These are phyloP conservation scores for Pelargonium citronellum DNA, from an alignment of 441 rosid species.

Conservation along the genomic window DNA sequence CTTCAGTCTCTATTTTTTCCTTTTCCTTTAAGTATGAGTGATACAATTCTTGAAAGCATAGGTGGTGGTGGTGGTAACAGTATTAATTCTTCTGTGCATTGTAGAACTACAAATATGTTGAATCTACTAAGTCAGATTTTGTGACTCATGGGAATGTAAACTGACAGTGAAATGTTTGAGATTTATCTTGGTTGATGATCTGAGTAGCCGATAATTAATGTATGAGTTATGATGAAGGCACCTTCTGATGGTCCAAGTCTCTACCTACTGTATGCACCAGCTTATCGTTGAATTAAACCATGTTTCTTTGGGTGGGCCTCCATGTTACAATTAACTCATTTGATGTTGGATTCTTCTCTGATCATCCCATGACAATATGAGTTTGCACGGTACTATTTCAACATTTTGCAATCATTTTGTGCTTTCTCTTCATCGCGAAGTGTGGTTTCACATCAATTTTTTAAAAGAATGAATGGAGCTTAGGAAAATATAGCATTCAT, in stretches of 20 bases:
- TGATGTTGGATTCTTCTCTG: conserved; percentile 11
- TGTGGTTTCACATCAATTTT: background rate
- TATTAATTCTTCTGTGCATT: background rate
- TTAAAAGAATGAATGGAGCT: background rate
- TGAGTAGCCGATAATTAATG: background rate
- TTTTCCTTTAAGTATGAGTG: background rate
- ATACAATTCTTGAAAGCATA: conserved; percentile 5
- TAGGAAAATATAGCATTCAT: background rate
- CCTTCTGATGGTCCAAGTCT: conserved; percentile 20
- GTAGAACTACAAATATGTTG: conserved; percentile 9
- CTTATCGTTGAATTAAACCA: conserved; percentile 9
- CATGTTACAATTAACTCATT: conserved; percentile 13
- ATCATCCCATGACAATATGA: conserved; percentile 4
- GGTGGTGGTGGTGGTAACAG: conserved; percentile 8
- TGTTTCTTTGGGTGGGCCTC: conserved; percentile 10
- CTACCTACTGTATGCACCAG: conserved; percentile 15
- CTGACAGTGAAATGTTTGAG: conserved; percentile 8
- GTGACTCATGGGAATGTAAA: background rate
- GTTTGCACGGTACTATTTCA: conserved; percentile 7
- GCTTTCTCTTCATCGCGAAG: background rate
- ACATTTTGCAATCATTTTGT: background rate
- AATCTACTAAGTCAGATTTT: background rate
- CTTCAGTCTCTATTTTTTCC: background rate
- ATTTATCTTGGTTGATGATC: conserved; percentile 15
- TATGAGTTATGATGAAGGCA: conserved; percentile 8